These are phyloP conservation scores for Didymosphaeria variabile DNA, from an alignment of 2,329 filamentous ascomycete genomes.

Conservation along the genomic window DNA sequence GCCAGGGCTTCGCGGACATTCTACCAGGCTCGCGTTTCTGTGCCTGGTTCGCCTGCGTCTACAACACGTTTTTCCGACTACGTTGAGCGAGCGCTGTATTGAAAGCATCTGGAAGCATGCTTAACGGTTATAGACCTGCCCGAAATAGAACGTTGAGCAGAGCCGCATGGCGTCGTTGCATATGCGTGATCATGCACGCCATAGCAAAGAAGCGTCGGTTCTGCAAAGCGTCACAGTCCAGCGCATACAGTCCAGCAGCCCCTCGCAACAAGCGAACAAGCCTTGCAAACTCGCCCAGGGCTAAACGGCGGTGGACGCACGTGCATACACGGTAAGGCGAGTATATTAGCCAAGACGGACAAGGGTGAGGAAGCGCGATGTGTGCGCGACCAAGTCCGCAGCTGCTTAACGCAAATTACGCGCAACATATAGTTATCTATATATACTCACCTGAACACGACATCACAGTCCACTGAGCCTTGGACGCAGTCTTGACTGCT, in stretches of 20 bases:
- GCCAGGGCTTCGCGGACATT: not conserved
- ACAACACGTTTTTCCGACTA: not conserved
- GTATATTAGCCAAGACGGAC: conserved; percentile 33
- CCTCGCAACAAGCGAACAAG: conserved; percentile 24
- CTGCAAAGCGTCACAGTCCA: conserved; percentile 23
- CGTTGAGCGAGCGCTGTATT: not conserved
- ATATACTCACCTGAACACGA: conserved; percentile 16
- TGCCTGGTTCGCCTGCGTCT: not conserved
- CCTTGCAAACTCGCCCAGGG: conserved; percentile 24
- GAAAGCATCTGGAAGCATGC: not conserved
- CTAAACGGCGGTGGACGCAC: conserved; percentile 28
- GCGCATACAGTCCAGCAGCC: conserved; percentile 12
- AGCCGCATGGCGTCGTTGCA: conserved; percentile 44
- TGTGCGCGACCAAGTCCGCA: conserved; percentile 21
- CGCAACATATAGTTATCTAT: conserved; percentile 11
- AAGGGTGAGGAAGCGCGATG: conserved; percentile 16
- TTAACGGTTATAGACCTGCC: not conserved
- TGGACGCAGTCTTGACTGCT: conserved; percentile 22
- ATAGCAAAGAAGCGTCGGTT: conserved; percentile 31
- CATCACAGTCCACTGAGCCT: conserved; percentile 17
- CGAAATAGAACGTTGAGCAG: conserved; percentile 24
- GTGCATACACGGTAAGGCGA: conserved; percentile 30
- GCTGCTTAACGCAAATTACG: conserved; percentile 2
- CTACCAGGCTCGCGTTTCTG: not conserved
- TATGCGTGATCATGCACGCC: conserved; percentile 35